Evolutionary conservation across 2,329 filamentous ascomycete species (phyloP).

Genomic region (Cadophora gregata): DNA sequence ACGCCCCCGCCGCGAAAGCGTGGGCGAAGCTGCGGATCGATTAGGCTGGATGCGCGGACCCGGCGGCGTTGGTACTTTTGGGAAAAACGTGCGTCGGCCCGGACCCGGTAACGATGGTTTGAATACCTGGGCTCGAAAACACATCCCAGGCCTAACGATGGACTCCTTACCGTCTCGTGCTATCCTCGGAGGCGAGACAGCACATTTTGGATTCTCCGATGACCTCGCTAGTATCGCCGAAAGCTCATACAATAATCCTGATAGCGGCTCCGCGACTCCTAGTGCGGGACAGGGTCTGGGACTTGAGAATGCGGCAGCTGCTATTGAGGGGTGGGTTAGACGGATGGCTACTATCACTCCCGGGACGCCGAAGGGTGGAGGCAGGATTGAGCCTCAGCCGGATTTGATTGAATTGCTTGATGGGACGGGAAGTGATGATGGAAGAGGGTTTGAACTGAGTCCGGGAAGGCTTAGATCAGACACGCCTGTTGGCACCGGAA

Average conservation of each 20-base stretch:
- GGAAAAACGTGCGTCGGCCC: constrained; percentile 70
- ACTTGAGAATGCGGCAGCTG: constrained; percentile 84
- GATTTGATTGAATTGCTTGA: constrained; percentile 78
- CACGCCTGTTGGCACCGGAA: constrained; percentile 35
- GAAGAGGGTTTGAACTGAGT: constrained; percentile 44
- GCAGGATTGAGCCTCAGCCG: constrained; percentile 52
- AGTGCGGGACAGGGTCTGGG: constrained; percentile 47
- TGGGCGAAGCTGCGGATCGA: constrained; percentile 47
- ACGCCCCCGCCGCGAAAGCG: constrained; percentile 42
- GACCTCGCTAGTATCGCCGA: constrained; percentile 51
- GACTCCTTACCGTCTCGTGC: constrained; percentile 72
- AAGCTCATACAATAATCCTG: constrained; percentile 49
- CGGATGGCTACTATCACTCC: constrained; percentile 74
- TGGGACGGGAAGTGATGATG: constrained; percentile 62
- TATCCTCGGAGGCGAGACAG: constrained; percentile 64
- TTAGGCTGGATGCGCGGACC: constrained; percentile 77
- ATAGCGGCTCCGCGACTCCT: constrained; percentile 6
- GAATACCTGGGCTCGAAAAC: constrained; percentile 83
- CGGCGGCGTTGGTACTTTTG: constrained; percentile 86
- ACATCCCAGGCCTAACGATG: constrained; percentile 79
- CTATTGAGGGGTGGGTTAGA: constrained; percentile 88
- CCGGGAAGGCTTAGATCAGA: constrained; percentile 31
- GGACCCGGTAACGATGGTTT: constrained; percentile 85
- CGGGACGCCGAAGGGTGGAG: constrained; percentile 52
- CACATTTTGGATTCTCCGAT: constrained; percentile 57